A percentile compares a stretch with the other conserved stretches of the same genome.
phyloP scores from a whole-genome alignment of 108 stramenopile genomes.

The Skeletonema tropicum region DNA sequence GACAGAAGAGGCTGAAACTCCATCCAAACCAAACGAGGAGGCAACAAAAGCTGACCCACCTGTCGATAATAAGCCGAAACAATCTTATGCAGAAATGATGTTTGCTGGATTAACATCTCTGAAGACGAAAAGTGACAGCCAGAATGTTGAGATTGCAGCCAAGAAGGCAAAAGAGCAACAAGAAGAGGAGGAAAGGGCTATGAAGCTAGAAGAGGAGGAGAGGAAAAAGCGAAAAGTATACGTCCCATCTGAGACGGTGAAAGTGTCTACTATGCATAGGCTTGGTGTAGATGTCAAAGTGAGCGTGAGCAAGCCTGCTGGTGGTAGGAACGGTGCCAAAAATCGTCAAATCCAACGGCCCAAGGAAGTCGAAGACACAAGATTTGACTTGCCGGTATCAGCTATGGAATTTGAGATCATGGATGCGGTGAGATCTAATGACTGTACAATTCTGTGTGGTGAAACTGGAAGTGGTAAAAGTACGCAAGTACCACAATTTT shows the following conservation, averaged over 20 bases:
- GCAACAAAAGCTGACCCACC: background rate
- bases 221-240: conserved; percentile 41
- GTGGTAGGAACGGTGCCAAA: background rate
- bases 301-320: background rate
- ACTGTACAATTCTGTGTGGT: conserved; percentile 93
- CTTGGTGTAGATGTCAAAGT: conserved; percentile 29
- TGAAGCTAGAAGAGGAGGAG: conserved; percentile 49
- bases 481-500: conserved; percentile 95
- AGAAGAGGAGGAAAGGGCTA: conserved; percentile 37
- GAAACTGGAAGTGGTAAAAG: conserved; percentile 78
- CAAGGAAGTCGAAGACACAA: conserved; percentile 58
- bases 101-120: conserved; percentile 35
- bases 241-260: conserved; percentile 33
- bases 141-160: conserved; percentile 37
- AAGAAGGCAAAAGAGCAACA: conserved; percentile 33
- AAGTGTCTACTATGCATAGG: conserved; percentile 42
- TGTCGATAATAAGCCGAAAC: background rate
- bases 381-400: conserved; percentile 94
- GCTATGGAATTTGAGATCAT: conserved; percentile 98
- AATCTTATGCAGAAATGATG: conserved; percentile 44
- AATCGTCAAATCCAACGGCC: conserved; percentile 49
- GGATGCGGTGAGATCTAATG: conserved; percentile 91
- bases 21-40: conserved; percentile 8
- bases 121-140: conserved; percentile 34
- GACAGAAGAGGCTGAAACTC: background rate